Percentiles rank a stretch among this genome's conserved stretches.
Conservation (phyloP, 2,329 filamentous ascomycete genomes). For the Verticillium isaacii region DNA sequence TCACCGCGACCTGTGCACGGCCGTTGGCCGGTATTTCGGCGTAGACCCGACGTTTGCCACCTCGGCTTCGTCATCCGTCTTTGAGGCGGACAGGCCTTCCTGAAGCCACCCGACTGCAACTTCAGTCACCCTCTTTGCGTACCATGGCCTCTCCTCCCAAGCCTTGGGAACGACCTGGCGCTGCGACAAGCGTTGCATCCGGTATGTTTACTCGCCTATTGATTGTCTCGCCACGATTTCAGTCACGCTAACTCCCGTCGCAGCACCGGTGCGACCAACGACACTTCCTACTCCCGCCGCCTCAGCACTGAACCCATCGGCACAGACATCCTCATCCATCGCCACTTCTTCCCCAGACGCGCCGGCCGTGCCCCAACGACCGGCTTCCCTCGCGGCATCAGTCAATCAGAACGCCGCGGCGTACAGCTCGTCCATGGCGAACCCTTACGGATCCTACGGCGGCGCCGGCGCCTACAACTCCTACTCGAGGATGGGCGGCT, state of each 20-base stretch:
- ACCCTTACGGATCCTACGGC: constrained; percentile 39
- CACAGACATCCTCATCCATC: constrained; percentile 33
- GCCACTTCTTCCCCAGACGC: constrained; percentile 36
- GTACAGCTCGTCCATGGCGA: constrained; percentile 56
- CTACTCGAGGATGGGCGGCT: constrained; percentile 43
- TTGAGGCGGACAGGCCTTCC: not conserved
- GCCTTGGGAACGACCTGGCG: constrained; percentile 86
- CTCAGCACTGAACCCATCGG: constrained; percentile 32
- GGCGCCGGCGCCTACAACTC: constrained; percentile 33
- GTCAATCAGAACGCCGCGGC: constrained; percentile 86
- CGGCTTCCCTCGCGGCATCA: constrained; percentile 69
- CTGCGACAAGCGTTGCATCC: constrained; percentile 37
- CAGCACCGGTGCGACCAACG: constrained; percentile 13
- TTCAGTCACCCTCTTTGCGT: not conserved
- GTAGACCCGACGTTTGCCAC: constrained; percentile 1
- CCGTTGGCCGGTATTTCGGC: not conserved
- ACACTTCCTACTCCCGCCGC: constrained; percentile 34
- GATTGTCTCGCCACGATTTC: constrained; percentile 4
- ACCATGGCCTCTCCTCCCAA: constrained; percentile 82
- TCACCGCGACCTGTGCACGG: not conserved
- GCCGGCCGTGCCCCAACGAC: constrained; percentile 76
- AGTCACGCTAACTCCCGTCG: constrained; percentile 4
- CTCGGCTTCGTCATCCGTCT: not conserved
- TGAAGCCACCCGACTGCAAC: not conserved
- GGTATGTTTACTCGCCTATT: constrained; percentile 34